A percentile compares a stretch with the other conserved stretches of the same genome.
phyloP scores from a whole-genome alignment of 371 early-diverging fungal genomes.

The Globomyces sp. region DNA sequence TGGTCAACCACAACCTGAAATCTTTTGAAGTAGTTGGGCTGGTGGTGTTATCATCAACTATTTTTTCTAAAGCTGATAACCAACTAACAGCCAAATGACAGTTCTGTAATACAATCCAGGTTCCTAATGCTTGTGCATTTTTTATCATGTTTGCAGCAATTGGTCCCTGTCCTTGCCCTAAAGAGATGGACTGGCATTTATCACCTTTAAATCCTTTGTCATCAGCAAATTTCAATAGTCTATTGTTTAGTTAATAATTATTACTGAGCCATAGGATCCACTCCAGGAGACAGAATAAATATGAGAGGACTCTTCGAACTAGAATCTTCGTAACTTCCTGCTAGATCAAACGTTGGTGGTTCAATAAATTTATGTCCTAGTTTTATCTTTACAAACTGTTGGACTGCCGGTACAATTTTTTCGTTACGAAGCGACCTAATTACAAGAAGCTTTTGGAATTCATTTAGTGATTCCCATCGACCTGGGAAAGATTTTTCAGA shows the following conservation, averaged over 20 bases:
- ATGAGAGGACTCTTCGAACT: conserved; percentile 50
- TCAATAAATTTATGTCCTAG: conserved; percentile 62
- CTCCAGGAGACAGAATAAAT: conserved; percentile 60
- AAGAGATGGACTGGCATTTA: conserved; percentile 54
- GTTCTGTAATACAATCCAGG: conserved; percentile 63
- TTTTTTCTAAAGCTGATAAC: conserved; percentile 54
- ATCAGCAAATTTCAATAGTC: conserved; percentile 60
- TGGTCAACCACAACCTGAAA: conserved; percentile 59
- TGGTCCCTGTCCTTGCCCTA: conserved; percentile 64
- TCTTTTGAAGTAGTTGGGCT: conserved; percentile 50
- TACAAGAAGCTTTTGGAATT: conserved; percentile 47
- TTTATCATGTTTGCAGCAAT: conserved; percentile 59
- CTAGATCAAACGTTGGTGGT: conserved; percentile 60
- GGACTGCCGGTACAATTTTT: conserved; percentile 48
- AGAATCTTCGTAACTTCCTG: conserved; percentile 55
- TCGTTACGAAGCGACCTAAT: conserved; percentile 51
- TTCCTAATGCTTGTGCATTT: conserved; percentile 53
- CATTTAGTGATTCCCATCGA: conserved; percentile 39
- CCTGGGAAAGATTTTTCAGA: conserved; percentile 40
- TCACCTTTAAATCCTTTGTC: conserved; percentile 51
- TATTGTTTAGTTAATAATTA: conserved; percentile 13
- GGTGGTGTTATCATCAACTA: conserved; percentile 55
- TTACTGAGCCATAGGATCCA: conserved; percentile 62
- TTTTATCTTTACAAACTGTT: conserved; percentile 56
- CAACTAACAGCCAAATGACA: conserved; percentile 62